Conservation (phyloP, 2,329 filamentous ascomycete species). For the Aspergillus spinulosporus region DNA sequence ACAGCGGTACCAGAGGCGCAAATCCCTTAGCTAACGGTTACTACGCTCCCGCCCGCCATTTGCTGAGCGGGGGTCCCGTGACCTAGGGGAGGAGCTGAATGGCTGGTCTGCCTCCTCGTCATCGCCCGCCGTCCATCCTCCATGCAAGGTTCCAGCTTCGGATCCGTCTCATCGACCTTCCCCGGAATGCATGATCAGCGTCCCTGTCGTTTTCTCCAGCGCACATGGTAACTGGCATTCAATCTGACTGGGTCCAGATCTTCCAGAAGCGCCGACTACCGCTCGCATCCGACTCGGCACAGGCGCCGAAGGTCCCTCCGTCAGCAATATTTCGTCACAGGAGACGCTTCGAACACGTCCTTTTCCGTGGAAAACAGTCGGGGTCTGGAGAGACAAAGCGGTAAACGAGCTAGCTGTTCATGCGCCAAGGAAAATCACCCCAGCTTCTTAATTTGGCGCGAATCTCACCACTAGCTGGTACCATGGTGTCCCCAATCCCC, state of each 20-base stretch:
- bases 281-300: slow-evolving; percentile 1
- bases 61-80: slow-evolving; percentile 16
- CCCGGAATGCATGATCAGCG: slow-evolving; percentile 14
- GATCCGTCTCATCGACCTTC: background rate
- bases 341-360: background rate
- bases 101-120: background rate
- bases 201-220: slow-evolving; percentile 1
- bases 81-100: slow-evolving; percentile 10
- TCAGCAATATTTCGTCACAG: slow-evolving; percentile 1
- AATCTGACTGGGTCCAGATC: slow-evolving; percentile 11
- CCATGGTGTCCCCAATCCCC: too few species aligned
- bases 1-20: slow-evolving; percentile 7
- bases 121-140: background rate
- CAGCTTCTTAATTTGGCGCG: background rate
- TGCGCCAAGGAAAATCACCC: slow-evolving; percentile 10
- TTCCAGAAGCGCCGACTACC: slow-evolving; percentile 7
- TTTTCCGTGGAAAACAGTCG: slow-evolving; percentile 6
- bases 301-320: slow-evolving; percentile 1
- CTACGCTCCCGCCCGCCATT: slow-evolving; percentile 14
- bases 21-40: slow-evolving; percentile 23
- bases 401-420: background rate
- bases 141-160: background rate
- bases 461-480: background rate
- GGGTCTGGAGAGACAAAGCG: background rate
- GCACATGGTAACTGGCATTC: slow-evolving; percentile 9